Percentiles rank a stretch among this genome's conserved stretches.
Conservation (phyloP, 192 early-diverging fungal genomes). For the Podila verticillata region DNA sequence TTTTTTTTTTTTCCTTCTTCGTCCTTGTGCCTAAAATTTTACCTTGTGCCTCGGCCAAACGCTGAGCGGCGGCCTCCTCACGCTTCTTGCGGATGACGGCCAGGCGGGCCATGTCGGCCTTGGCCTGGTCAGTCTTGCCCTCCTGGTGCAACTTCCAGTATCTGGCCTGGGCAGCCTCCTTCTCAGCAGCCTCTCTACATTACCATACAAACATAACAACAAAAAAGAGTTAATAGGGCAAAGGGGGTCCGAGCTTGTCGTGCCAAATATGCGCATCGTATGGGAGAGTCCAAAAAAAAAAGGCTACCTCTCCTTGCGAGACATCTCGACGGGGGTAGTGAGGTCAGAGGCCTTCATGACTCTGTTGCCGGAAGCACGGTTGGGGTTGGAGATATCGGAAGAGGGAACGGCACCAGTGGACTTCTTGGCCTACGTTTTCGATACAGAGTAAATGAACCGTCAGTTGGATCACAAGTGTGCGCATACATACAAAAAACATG, state of each 20-base stretch:
- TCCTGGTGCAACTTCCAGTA: conserved; percentile 64
- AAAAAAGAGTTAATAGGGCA: not conserved
- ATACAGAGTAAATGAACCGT: not conserved
- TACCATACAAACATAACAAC: not conserved
- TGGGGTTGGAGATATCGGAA: conserved; percentile 37
- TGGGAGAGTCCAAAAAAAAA: not conserved
- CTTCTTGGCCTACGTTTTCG: conserved; percentile 20
- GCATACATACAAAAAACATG: not conserved
- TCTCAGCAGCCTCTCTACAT: conserved; percentile 60
- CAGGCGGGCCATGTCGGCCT: conserved; percentile 60
- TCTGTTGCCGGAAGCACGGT: conserved; percentile 37
- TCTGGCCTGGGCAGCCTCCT: conserved; percentile 57
- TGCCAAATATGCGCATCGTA: too few species aligned
- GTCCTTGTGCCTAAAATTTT: conserved; percentile 1
- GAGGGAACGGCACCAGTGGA: conserved; percentile 9
- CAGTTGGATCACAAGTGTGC: not conserved
- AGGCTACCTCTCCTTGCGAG: conserved; percentile 46
- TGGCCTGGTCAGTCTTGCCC: conserved; percentile 65
- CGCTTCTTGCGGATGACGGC: conserved; percentile 61
- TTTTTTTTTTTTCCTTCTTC: too few species aligned
- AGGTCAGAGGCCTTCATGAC: conserved; percentile 52
- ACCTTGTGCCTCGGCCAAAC: conserved; percentile 57
- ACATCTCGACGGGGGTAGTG: conserved; percentile 50
- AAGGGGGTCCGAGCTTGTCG: too few species aligned
- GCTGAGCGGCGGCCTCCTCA: conserved; percentile 60